Evolutionary conservation across 495 filamentous ascomycete species (phyloP).

Genomic region (Clohesyomyces aquaticus): DNA sequence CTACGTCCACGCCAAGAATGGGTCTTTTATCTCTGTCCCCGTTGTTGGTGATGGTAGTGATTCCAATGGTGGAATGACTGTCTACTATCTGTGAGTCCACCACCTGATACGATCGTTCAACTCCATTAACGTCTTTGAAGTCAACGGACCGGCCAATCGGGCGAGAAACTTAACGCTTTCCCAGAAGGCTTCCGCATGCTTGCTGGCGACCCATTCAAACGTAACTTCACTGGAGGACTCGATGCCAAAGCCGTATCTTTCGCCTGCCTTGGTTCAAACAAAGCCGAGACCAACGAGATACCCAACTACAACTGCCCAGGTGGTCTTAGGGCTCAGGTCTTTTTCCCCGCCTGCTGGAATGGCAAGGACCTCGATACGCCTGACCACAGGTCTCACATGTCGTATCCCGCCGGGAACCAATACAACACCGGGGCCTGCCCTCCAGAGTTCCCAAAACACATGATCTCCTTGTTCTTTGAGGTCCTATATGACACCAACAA

Average conservation of each 20-base stretch:
- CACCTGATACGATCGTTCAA: too few relatives aligned
- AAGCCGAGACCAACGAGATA: constrained; percentile 58
- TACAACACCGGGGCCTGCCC: constrained; percentile 58
- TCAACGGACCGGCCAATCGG: constrained; percentile 58
- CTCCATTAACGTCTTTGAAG: constrained; percentile 53
- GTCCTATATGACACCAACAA: constrained; percentile 64
- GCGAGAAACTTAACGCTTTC: constrained; percentile 66
- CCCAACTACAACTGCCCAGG: constrained; percentile 61
- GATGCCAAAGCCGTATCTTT: constrained; percentile 58
- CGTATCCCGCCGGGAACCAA: constrained; percentile 53
- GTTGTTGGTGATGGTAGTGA: constrained; percentile 64
- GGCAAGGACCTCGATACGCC: constrained; percentile 51
- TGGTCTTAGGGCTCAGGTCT: constrained; percentile 65
- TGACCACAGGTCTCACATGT: constrained; percentile 62
- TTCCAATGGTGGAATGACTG: constrained; percentile 47
- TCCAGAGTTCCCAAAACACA: constrained; percentile 60
- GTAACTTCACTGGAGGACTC: constrained; percentile 52
- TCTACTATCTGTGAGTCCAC: constrained; percentile 74
- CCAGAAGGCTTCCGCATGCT: constrained; percentile 76
- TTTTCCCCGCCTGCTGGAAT: constrained; percentile 59
- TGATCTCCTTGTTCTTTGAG: constrained; percentile 72
- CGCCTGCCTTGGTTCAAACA: constrained; percentile 55
- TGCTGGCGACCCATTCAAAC: constrained; percentile 62
- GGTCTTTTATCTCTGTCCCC: constrained; percentile 66
- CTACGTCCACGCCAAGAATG: constrained; percentile 67